phyloP scores from a whole-genome alignment of 208 protist species.

The Leishmania turanica region DNA sequence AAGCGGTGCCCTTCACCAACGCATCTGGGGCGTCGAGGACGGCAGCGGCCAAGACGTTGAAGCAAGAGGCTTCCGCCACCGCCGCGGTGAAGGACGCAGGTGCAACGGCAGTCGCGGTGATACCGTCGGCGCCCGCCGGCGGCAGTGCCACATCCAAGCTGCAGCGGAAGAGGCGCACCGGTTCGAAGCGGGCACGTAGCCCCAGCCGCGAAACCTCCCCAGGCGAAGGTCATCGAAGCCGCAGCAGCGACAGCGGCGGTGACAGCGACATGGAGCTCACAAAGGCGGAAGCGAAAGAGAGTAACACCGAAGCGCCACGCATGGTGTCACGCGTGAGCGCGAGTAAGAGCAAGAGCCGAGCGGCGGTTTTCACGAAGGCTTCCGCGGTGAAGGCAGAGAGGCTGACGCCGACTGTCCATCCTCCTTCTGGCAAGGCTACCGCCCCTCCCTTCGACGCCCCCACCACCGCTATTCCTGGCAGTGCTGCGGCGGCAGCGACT shows the following conservation, averaged over 20 bases:
- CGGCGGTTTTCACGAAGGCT: not conserved
- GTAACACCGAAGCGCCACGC: not conserved
- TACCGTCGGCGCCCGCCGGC: not conserved
- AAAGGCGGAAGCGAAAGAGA: not conserved
- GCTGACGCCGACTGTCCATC: not conserved
- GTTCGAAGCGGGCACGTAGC: slow-evolving; percentile 19
- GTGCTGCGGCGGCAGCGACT: not conserved
- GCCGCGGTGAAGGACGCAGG: not conserved
- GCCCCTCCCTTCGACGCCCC: not conserved
- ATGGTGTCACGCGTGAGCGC: not conserved
- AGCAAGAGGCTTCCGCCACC: not conserved
- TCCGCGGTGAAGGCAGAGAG: not conserved
- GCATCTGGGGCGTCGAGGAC: not conserved
- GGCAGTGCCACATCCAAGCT: not conserved
- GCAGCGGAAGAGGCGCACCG: not conserved
- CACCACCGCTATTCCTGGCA: not conserved
- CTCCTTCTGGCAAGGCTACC: not conserved
- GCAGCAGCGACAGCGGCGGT: slow-evolving; percentile 1
- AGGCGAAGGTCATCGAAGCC: slow-evolving; percentile 1
- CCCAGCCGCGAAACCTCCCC: not conserved
- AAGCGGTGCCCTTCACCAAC: not conserved
- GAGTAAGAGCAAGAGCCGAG: not conserved
- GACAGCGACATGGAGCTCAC: not conserved
- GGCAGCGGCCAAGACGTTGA: not conserved
- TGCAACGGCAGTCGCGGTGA: not conserved